Evolutionary conservation across 805 yeast species (phyloP), one percentile per base, ranked within the genome.

Genomic region (Candida awuae): DNA sequence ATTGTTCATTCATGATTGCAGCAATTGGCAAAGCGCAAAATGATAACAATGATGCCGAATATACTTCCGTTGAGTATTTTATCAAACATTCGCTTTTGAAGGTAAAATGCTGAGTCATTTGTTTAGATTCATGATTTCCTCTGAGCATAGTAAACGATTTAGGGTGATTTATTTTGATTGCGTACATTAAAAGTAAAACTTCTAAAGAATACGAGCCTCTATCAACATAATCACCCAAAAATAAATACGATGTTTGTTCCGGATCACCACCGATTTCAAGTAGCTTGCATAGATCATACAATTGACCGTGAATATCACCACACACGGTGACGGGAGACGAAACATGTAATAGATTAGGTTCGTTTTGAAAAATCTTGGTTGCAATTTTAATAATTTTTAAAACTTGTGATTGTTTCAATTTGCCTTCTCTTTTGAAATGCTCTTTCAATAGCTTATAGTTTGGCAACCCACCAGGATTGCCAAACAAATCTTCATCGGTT

Each of bases 261-360:
- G 97, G 95, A 54, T 81, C 79, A 2, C 97, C 97, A 29, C 96
- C 95, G 14, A 87, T 90, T 56, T 90, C 97, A 54, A 90, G 84
- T 32, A 90, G 65, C 60, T 88, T 87, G 75, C 88, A 69, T 50
- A 90, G 68, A 59, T 90, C 98, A 58, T 73, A 88, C 58, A 75
- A 86, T 59, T 90, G 97, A 14, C 98, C 98, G 61, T 90, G 97
- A n/a, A 88, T 73, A 61, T 90, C 97, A 41, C 98, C 98, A 64
- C 97, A 87, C 3, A 90, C 87, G 0, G 95, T 88, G 3, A 90
- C 84, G 1, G 97, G 98, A 0, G 96, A 94, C 3, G 87, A 88
- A 2, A 92, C 82, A 15, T 70, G 70, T 37, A 90, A 64, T 50
- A 90, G 56, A 51, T 84, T 90, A 6, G 95, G 94, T 54, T 90